These are phyloP conservation scores for Trichocomaceae sp. DNA, from an alignment of 2,329 filamentous ascomycete species.

Conservation along the genomic window DNA sequence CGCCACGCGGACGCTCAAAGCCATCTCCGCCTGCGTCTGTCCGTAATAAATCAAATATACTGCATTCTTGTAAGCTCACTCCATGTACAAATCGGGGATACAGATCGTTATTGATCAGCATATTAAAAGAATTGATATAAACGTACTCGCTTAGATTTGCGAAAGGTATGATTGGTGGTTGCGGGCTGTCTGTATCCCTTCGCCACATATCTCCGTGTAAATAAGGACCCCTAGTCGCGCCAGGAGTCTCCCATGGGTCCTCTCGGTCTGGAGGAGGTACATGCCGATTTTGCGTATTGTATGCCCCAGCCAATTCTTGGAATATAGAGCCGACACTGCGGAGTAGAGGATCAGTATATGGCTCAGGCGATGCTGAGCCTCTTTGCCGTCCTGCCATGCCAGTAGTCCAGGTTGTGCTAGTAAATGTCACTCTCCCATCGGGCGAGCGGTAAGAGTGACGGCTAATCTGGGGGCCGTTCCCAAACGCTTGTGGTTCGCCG, in stretches of 20 bases:
- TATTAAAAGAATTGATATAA: neutral
- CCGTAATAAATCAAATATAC: conserved; percentile 21
- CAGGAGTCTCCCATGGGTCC: conserved; percentile 9
- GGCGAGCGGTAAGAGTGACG: conserved; percentile 40
- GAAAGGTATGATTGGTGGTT: conserved; percentile 41
- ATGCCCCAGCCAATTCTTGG: conserved; percentile 37
- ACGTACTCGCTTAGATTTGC: conserved; percentile 46
- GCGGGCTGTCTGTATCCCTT: conserved; percentile 47
- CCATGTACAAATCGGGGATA: neutral
- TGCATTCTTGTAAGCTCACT: conserved; percentile 4
- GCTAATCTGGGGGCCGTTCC: conserved; percentile 23
- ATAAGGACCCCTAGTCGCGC: conserved; percentile 12
- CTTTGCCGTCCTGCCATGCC: conserved; percentile 18
- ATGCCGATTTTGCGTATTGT: conserved; percentile 15
- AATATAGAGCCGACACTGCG: conserved; percentile 42
- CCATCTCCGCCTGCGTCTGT: conserved; percentile 15
- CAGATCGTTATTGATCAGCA: conserved; percentile 1
- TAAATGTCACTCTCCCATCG: conserved; percentile 40
- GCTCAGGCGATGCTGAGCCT: conserved; percentile 9
- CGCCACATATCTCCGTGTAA: conserved; percentile 37
- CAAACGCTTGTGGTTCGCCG: conserved; percentile 31
- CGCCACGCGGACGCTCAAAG: conserved; percentile 11
- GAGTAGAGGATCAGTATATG: conserved; percentile 23
- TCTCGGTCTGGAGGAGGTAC: conserved; percentile 5
- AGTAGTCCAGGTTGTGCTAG: conserved; percentile 26